Evolutionary conservation across 2,329 filamentous ascomycete species (phyloP).

Genomic region (Phaeosphaeriaceae sp.): DNA sequence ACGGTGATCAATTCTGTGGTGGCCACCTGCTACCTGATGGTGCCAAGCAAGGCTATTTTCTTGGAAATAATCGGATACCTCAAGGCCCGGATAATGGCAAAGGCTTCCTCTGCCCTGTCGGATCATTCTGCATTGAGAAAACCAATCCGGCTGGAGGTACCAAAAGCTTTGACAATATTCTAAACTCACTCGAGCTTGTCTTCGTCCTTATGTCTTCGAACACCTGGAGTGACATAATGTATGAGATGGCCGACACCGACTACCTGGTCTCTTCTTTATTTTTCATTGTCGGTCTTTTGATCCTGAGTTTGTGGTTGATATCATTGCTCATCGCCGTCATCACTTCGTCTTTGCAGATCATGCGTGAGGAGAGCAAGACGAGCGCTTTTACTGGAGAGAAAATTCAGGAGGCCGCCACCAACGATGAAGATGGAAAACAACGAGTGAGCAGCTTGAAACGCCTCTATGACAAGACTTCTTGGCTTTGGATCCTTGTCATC

Average conservation of each 20-base stretch:
- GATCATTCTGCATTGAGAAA: slow-evolving; percentile 83
- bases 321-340: slow-evolving; percentile 96
- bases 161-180: slow-evolving; percentile 92
- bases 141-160: slow-evolving; percentile 82
- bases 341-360: slow-evolving; percentile 97
- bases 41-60: slow-evolving; percentile 69
- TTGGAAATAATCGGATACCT: slow-evolving; percentile 56
- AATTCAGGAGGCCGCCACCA: slow-evolving; percentile 47
- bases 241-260: slow-evolving; percentile 89
- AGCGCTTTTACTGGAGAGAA: slow-evolving; percentile 89
- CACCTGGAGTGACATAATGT: slow-evolving; percentile 94
- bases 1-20: slow-evolving; percentile 77
- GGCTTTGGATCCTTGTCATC: slow-evolving; percentile 83
- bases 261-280: slow-evolving; percentile 86
- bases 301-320: slow-evolving; percentile 95
- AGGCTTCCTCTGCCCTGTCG: slow-evolving; percentile 84
- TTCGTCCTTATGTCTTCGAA: slow-evolving; percentile 99
- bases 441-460: slow-evolving; percentile 66
- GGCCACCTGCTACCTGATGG: slow-evolving; percentile 69
- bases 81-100: slow-evolving; percentile 62
- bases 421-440: slow-evolving; percentile 46
- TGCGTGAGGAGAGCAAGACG: slow-evolving; percentile 91
- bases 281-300: slow-evolving; percentile 75
- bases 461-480: slow-evolving; percentile 75
- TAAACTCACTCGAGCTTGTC: slow-evolving; percentile 89